A percentile compares a stretch with the other conserved stretches of the same genome.
Evolutionary conservation across 208 protist genomes (phyloP).

Genomic region (Paratrypanosoma confusum): DNA sequence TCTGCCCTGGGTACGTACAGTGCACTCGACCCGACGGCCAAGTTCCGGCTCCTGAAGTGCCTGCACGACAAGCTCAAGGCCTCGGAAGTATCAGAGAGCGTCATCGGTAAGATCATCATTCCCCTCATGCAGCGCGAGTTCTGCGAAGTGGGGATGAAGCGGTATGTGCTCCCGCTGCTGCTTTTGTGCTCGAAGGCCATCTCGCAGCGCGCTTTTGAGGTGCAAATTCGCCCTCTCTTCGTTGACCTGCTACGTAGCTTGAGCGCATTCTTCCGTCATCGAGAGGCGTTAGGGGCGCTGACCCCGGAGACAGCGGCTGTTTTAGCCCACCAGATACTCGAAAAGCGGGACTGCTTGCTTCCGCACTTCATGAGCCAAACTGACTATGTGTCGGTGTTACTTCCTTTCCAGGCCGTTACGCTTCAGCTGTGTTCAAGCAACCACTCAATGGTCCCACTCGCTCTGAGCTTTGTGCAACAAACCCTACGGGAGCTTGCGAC

Average conservation of each 20-base stretch:
- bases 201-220: slow-evolving; percentile 13
- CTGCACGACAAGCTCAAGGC: slow-evolving; percentile 24
- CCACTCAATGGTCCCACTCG: neutral
- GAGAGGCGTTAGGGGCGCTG: no score
- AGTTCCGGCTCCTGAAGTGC: slow-evolving; percentile 23
- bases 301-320: slow-evolving; percentile 12
- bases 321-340: slow-evolving; percentile 31
- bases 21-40: slow-evolving; percentile 20
- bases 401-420: slow-evolving; percentile 44
- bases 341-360: slow-evolving; percentile 21
- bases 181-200: slow-evolving; percentile 20
- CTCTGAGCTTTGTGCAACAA: slow-evolving; percentile 5
- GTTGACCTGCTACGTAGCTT: slow-evolving; percentile 18
- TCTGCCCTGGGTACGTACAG: slow-evolving; percentile 17
- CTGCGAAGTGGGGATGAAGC: slow-evolving; percentile 22
- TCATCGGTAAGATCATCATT: slow-evolving; percentile 25
- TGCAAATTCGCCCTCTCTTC: slow-evolving; percentile 26
- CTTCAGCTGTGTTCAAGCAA: slow-evolving; percentile 16
- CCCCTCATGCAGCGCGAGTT: slow-evolving; percentile 36
- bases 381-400: slow-evolving; percentile 17
- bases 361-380: slow-evolving; percentile 18
- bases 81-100: slow-evolving; percentile 18
- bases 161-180: slow-evolving; percentile 38
- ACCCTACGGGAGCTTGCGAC: neutral
- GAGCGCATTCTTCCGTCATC: no score